These are phyloP conservation scores for Ramichloridium luteum DNA, from an alignment of 2,329 filamentous ascomycete species.

Conservation along the genomic window DNA sequence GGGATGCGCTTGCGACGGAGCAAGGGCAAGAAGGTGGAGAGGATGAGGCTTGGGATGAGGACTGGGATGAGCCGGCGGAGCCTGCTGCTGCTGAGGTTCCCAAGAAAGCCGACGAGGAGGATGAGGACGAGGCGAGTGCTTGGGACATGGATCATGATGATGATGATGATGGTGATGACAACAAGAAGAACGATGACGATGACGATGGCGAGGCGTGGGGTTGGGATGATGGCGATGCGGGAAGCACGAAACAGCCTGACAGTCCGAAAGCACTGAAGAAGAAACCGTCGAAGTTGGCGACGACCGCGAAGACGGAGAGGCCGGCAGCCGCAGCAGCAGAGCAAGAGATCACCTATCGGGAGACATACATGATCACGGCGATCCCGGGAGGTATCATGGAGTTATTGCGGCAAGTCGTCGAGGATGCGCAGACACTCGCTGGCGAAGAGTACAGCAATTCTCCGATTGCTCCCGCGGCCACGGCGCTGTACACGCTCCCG, in stretches of 20 bases:
- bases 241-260: constrained; percentile 9
- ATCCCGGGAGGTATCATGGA: constrained; percentile 69
- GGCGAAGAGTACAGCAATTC: constrained; percentile 33
- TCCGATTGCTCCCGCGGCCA: constrained; percentile 54
- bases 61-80: constrained; percentile 61
- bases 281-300: constrained; percentile 11
- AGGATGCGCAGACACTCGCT: constrained; percentile 42
- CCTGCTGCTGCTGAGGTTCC: neutral
- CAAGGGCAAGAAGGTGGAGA: constrained; percentile 31
- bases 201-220: constrained; percentile 60
- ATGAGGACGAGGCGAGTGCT: constrained; percentile 38
- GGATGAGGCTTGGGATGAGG: constrained; percentile 60
- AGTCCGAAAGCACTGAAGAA: constrained; percentile 16
- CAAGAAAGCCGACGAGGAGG: constrained; percentile 26
- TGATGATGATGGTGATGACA: constrained; percentile 36
- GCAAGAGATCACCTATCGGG: constrained; percentile 54
- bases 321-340: constrained; percentile 14
- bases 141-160: constrained; percentile 29
- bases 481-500: constrained; percentile 59
- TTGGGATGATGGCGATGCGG: constrained; percentile 58
- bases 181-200: constrained; percentile 16
- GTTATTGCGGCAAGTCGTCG: constrained; percentile 44
- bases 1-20: constrained; percentile 44
- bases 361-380: constrained; percentile 79
- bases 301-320: constrained; percentile 19